Percentiles rank a stretch among this genome's conserved stretches.
Conservation (phyloP, 2,329 filamentous ascomycete genomes). For the Bipolaris victoriae region DNA sequence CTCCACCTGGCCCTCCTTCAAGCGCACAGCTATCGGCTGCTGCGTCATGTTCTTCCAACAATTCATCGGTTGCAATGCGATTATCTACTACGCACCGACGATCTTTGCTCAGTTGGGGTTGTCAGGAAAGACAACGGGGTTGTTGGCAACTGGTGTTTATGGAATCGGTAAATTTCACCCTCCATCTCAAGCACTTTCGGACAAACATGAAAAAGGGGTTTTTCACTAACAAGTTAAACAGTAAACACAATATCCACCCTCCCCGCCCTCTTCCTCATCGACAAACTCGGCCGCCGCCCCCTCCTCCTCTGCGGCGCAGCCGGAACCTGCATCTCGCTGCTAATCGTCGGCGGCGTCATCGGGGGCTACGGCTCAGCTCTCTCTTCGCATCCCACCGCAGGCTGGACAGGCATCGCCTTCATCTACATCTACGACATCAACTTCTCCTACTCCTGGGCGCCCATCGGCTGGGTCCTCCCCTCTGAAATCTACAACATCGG, state of each 20-base stretch:
- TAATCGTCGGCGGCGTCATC: conserved; percentile 73
- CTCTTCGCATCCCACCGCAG: conserved; percentile 62
- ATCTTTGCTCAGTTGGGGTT: conserved; percentile 77
- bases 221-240: not conserved
- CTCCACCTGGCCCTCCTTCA: conserved; percentile 53
- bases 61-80: conserved; percentile 82
- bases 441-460: conserved; percentile 71
- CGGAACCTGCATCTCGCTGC: conserved; percentile 72
- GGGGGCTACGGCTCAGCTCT: conserved; percentile 67
- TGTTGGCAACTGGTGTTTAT: conserved; percentile 74
- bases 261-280: conserved; percentile 69
- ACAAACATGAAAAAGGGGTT: not conserved
- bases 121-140: conserved; percentile 68
- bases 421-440: conserved; percentile 62
- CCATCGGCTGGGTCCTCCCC: conserved; percentile 74
- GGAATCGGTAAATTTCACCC: conserved; percentile 33
- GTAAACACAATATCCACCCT: conserved; percentile 65
- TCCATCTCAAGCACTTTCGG: not conserved
- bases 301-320: conserved; percentile 68
- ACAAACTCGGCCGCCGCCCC: conserved; percentile 67
- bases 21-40: conserved; percentile 44
- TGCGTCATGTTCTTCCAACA: conserved; percentile 54
- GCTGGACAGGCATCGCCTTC: conserved; percentile 72
- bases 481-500: conserved; percentile 76
- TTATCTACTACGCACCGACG: conserved; percentile 71